Conservation (phyloP, 2,329 filamentous ascomycete genomes). For the Parafenestella ontariensis region DNA sequence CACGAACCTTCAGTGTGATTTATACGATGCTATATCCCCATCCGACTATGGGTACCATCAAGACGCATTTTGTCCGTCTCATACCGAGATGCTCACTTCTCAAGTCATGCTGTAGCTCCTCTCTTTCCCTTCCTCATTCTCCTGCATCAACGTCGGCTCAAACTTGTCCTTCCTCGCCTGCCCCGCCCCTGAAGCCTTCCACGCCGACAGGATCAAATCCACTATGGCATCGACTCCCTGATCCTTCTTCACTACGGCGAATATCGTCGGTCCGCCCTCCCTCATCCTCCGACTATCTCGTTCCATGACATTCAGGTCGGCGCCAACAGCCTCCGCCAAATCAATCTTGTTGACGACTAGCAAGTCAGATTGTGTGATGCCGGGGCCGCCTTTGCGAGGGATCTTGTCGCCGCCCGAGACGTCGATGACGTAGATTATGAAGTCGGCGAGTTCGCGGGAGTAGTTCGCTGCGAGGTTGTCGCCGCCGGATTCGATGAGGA, state of each 20-base stretch:
- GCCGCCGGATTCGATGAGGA: slow-evolving; percentile 94
- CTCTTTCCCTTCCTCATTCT: slow-evolving; percentile 20
- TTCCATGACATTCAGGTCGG: slow-evolving; percentile 93
- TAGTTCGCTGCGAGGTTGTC: slow-evolving; percentile 99
- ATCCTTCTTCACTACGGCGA: slow-evolving; percentile 95
- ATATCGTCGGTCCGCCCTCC: slow-evolving; percentile 93
- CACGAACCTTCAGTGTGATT: neutral
- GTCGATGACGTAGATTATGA: slow-evolving; percentile 98
- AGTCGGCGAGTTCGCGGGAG: slow-evolving; percentile 91
- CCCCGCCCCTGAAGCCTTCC: slow-evolving; percentile 83
- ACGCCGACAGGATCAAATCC: slow-evolving; percentile 86
- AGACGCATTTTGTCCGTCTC: neutral
- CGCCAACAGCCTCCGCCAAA: slow-evolving; percentile 86
- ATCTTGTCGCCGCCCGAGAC: slow-evolving; percentile 97
- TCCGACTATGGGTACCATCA: neutral
- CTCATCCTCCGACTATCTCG: slow-evolving; percentile 91
- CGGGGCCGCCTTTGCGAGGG: slow-evolving; percentile 91
- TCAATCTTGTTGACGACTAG: slow-evolving; percentile 98
- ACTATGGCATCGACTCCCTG: slow-evolving; percentile 87
- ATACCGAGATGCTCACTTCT: neutral
- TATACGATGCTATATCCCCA: neutral
- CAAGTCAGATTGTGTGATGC: slow-evolving; percentile 95
- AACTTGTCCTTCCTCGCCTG: slow-evolving; percentile 47
- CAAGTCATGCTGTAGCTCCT: slow-evolving; percentile 17
- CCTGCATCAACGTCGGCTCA: slow-evolving; percentile 43